These are phyloP conservation scores for Tinospora cordifolia DNA, from an alignment of 164 flowering plant genomes.

Conservation along the genomic window DNA sequence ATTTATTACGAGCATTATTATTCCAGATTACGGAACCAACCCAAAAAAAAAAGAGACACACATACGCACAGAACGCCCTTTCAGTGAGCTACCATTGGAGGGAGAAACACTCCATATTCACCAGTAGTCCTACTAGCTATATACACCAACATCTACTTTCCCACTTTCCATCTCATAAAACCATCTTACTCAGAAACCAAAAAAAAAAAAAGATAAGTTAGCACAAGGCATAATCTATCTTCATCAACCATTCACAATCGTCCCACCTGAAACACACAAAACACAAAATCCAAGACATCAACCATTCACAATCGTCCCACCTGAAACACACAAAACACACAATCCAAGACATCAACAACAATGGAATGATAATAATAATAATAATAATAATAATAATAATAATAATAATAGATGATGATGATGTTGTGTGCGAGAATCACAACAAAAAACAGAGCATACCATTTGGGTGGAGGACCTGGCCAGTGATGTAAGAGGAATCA, in stretches of 20 bases:
- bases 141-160: neutral
- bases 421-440: neutral
- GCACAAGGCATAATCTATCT: neutral
- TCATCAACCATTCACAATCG: constrained; percentile 9
- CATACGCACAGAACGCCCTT: no score
- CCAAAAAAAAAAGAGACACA: neutral
- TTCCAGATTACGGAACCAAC: neutral
- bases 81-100: no score
- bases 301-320: neutral
- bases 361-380: neutral
- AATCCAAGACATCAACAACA: neutral
- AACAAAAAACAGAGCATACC: constrained; percentile 33
- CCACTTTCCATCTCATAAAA: neutral
- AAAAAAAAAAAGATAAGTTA: neutral
- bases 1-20: no score
- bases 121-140: neutral
- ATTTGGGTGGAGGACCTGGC: constrained; percentile 74
- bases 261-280: constrained; percentile 9
- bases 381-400: neutral
- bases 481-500: constrained; percentile 56
- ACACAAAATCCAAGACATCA: neutral
- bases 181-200: no score
- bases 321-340: no score
- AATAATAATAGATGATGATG: neutral
- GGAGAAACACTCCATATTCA: neutral